Evolutionary conservation across 805 yeast genomes (phyloP).

Genomic region (Cephaloascus albidus): DNA sequence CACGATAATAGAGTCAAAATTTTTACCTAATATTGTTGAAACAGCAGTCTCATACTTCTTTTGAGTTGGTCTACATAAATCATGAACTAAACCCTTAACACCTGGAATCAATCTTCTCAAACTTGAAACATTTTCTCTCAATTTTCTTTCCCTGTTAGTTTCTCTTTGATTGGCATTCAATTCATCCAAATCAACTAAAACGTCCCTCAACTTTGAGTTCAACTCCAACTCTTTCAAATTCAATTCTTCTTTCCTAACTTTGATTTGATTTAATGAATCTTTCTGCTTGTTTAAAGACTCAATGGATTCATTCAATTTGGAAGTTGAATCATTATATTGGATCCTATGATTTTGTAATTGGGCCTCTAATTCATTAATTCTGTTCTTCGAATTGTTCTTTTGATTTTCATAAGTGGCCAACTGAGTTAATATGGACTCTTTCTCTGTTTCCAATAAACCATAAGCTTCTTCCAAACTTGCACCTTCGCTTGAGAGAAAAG

Average conservation of each 20-base stretch:
- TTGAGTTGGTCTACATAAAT: slow-evolving; percentile 69
- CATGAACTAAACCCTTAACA: slow-evolving; percentile 73
- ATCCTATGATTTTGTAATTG: slow-evolving; percentile 1
- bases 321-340: slow-evolving; percentile 13
- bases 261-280: slow-evolving; percentile 13
- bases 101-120: slow-evolving; percentile 75
- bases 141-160: slow-evolving; percentile 54
- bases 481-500: slow-evolving; percentile 47
- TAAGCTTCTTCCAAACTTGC: slow-evolving; percentile 46
- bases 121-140: slow-evolving; percentile 64
- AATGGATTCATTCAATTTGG: slow-evolving; percentile 14
- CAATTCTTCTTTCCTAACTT: slow-evolving; percentile 23
- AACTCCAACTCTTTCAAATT: slow-evolving; percentile 45
- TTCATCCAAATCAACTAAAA: slow-evolving; percentile 56
- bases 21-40: slow-evolving; percentile 67
- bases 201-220: slow-evolving; percentile 54
- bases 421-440: slow-evolving; percentile 12
- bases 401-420: slow-evolving; percentile 9
- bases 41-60: slow-evolving; percentile 67
- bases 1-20: slow-evolving; percentile 78
- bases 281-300: slow-evolving; percentile 18
- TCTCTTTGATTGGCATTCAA: slow-evolving; percentile 71
- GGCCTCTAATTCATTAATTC: slow-evolving; percentile 28
- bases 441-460: slow-evolving; percentile 29
- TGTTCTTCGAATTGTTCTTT: slow-evolving; percentile 24